Base-by-base conservation (phyloP, 805 yeast genomes). In the Metschnikowia gruessii region DNA sequence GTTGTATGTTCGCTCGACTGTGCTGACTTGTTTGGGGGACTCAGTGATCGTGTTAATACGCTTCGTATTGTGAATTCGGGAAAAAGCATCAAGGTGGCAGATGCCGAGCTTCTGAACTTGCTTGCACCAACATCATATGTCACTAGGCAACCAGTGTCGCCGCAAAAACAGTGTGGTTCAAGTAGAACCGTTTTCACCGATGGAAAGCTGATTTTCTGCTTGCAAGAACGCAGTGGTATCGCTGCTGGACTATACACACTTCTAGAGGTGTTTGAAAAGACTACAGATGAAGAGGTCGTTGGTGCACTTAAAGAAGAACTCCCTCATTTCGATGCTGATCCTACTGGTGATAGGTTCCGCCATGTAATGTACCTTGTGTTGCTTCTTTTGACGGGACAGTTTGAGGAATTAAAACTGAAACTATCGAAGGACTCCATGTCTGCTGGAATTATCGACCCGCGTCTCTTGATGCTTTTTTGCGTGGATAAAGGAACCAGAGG, bases 391-490 rank as follows among this genome's bases (percentile, higher is more conserved):
- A 28, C 38, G 1, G 50, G 44, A 17, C 36, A 42, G 16, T 33
- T 21, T 16, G 21, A 24, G 5, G 32, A 29, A n/a, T 32, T 48
- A 4, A 39, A 48, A 35, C 22, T 17, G 11, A 15, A 21, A 7
- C 3, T 50, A 5, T n/a, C 10, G n/a, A 18, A 29, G 11, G 31
- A n/a, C 8, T 16, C 32, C 10, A 6, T 7, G 11, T 2, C 24
- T 2, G 17, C 11, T 0, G 3, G 12, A 3, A 31, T 16, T 13
- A 15, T 45, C 2, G 57, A 55, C 32, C 50, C 52, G 5, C 44
- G 58, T n/a, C 34, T 53, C 13, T 34, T 51, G 28, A 43, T 55
- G 28, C 33, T 45, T 3, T 45, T 34, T 24, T 40, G 35, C 12
- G 26, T 41, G 4, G 42, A 32, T 1, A 36, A 18, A 2, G 15